Conservation (phyloP, 345 rosid species). For the Syzygium jambos region DNA sequence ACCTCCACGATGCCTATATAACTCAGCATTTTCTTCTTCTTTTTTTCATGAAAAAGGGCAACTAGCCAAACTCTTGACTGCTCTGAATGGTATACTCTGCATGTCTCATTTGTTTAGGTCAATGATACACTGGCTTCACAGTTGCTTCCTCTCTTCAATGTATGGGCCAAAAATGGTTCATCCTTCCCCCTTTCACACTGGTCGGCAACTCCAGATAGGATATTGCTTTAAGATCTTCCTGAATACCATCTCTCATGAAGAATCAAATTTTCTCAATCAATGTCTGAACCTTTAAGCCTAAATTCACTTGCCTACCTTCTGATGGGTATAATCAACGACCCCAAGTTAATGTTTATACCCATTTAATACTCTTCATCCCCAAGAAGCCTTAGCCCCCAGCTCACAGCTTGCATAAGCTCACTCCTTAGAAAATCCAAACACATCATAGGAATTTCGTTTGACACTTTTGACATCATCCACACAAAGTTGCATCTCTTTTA, state of each 20-base stretch:
- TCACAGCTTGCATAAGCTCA: neutral
- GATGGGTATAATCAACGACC: neutral
- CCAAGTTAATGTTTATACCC: neutral
- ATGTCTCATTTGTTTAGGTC: neutral
- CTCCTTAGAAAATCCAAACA: neutral
- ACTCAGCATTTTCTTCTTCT: neutral
- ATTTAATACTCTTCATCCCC: neutral
- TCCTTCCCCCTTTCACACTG: neutral
- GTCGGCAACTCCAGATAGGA: neutral
- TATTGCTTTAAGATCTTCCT: neutral
- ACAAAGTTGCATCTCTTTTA: neutral
- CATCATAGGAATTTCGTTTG: neutral
- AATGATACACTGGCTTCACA: neutral
- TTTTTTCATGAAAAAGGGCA: neutral
- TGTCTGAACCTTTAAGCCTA: neutral
- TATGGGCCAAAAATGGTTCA: neutral
- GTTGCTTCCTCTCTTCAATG: neutral
- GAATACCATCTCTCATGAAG: neutral
- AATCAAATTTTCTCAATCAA: neutral
- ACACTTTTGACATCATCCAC: neutral
- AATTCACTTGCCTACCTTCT: neutral
- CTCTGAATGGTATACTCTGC: neutral
- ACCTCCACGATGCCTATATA: neutral
- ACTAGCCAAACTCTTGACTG: neutral
- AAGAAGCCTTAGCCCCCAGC: neutral